These are phyloP conservation scores for Saccharomycopsis sp. DNA, from an alignment of 805 yeast species.

Conservation along the genomic window DNA sequence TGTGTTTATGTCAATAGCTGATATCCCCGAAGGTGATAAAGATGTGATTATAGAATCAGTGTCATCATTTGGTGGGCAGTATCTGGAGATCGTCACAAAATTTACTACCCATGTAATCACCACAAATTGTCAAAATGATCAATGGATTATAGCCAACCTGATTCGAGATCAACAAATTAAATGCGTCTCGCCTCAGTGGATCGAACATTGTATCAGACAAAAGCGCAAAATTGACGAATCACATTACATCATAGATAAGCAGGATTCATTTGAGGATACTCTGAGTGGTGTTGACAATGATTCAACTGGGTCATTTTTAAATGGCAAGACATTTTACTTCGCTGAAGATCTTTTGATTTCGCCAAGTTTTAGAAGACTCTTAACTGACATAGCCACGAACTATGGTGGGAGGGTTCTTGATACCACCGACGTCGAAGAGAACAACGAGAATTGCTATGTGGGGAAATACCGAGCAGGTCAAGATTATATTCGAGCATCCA, in stretches of 20 bases:
- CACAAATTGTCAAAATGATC: constrained; percentile 43
- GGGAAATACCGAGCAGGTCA: constrained; percentile 59
- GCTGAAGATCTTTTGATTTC: constrained; percentile 52
- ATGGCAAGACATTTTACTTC: constrained; percentile 35
- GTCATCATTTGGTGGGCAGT: constrained; percentile 67
- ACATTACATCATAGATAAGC: constrained; percentile 43
- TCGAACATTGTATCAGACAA: constrained; percentile 58
- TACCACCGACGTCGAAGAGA: constrained; percentile 21
- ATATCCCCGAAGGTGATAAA: constrained; percentile 54
- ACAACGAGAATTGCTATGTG: constrained; percentile 36
- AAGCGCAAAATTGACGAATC: constrained; percentile 44
- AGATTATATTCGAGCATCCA: constrained; percentile 42
- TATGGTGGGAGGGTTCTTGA: constrained; percentile 48
- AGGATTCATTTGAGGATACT: too few species aligned
- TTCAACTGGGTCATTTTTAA: constrained; percentile 7
- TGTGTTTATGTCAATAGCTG: constrained; percentile 54
- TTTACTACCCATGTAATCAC: constrained; percentile 78
- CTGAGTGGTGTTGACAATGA: constrained; percentile 18
- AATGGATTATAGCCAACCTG: constrained; percentile 47
- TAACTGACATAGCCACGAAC: constrained; percentile 38
- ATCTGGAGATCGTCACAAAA: constrained; percentile 48
- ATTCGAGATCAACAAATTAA: constrained; percentile 38
- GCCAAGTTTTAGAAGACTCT: constrained; percentile 32
- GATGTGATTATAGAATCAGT: constrained; percentile 58
- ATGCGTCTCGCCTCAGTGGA: constrained; percentile 74